These are phyloP conservation scores for Aspergillus campestris DNA, from an alignment of 495 filamentous ascomycete species.

Conservation along the genomic window DNA sequence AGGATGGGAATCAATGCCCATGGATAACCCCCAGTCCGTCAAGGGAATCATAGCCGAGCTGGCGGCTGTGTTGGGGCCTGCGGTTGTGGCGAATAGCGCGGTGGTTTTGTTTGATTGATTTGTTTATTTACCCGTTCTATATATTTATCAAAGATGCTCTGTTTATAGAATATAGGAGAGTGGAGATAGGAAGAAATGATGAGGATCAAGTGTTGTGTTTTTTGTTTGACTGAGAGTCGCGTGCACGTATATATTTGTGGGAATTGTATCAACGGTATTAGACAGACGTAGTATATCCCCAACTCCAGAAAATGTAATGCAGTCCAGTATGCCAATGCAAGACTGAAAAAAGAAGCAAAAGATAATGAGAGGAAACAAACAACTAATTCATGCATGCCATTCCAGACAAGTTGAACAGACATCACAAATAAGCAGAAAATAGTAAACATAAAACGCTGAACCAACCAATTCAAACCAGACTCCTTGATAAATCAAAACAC, in stretches of 20 bases:
- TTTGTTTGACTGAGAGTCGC: too few species aligned
- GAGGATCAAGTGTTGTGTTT: too few species aligned
- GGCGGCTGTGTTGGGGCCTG: conserved; percentile 65
- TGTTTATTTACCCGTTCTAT: too few species aligned
- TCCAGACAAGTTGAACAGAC: conserved; percentile 10
- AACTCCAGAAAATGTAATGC: too few species aligned
- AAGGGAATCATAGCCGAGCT: conserved; percentile 68
- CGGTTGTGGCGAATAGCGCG: conserved; percentile 47
- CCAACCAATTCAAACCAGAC: too few species aligned
- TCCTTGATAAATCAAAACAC: too few species aligned
- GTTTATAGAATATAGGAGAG: too few species aligned
- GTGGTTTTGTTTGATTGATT: conserved; percentile 34
- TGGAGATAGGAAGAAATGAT: too few species aligned
- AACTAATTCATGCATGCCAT: not conserved
- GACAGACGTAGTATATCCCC: too few species aligned
- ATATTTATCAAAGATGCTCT: not conserved
- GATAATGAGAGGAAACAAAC: not conserved
- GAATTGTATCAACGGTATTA: too few species aligned
- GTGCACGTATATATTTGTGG: too few species aligned
- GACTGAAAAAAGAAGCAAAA: not conserved
- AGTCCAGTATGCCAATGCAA: not conserved
- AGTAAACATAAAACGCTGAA: too few species aligned
- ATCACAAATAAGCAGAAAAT: not conserved
- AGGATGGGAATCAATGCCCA: conserved; percentile 54
- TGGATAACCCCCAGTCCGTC: conserved; percentile 42